phyloP scores from a whole-genome alignment of 495 filamentous ascomycete species.

The Penicillium taxi region DNA sequence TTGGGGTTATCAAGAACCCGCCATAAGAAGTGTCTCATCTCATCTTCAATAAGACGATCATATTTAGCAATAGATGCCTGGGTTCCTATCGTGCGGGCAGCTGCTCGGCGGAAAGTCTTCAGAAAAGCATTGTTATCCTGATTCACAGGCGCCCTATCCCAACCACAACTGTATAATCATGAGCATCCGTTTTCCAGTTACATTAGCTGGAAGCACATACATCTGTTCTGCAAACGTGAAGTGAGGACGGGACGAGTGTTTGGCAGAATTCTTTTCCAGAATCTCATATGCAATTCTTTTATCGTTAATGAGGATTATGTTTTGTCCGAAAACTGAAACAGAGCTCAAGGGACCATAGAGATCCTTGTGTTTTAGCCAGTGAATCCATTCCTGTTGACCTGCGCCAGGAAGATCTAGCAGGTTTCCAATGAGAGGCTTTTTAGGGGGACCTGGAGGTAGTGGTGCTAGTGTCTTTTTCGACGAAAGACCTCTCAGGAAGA shows the following conservation, averaged over 20 bases:
- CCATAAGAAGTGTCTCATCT: slow-evolving; percentile 27
- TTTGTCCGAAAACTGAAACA: slow-evolving; percentile 38
- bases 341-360: slow-evolving; percentile 44
- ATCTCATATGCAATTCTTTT: slow-evolving; percentile 31
- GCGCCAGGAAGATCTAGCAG: slow-evolving; percentile 36
- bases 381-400: slow-evolving; percentile 32
- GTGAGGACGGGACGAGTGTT: slow-evolving; percentile 34
- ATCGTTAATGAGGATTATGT: slow-evolving; percentile 43
- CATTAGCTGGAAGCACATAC: slow-evolving; percentile 8
- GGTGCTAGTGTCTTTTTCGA: too few species aligned
- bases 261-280: slow-evolving; percentile 36
- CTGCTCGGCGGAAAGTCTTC: slow-evolving; percentile 27
- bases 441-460: slow-evolving; percentile 43
- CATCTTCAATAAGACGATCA: slow-evolving; percentile 22
- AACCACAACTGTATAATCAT: slow-evolving; percentile 10
- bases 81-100: slow-evolving; percentile 23
- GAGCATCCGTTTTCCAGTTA: not conserved
- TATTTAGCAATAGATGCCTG: slow-evolving; percentile 19
- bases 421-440: slow-evolving; percentile 40
- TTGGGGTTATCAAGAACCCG: slow-evolving; percentile 25
- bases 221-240: slow-evolving; percentile 28
- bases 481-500: not conserved
- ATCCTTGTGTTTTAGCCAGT: slow-evolving; percentile 47
- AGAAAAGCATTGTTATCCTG: slow-evolving; percentile 24
- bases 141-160: slow-evolving; percentile 20